Conservation (phyloP, 2,329 filamentous ascomycete species). For the Orbilia ellipsospora region DNA sequence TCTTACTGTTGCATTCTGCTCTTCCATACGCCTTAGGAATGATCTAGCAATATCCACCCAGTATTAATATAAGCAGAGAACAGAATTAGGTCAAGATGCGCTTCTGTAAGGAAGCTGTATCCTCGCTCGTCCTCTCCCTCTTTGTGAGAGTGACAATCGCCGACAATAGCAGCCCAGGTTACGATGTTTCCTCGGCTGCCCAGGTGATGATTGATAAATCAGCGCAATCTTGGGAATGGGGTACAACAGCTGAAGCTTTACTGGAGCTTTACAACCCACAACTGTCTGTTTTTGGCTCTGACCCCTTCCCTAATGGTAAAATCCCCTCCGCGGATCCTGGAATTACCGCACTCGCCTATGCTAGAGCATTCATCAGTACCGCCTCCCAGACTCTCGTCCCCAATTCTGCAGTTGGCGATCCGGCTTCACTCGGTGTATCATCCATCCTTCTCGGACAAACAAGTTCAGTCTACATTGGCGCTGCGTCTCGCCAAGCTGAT, state of each 20-base stretch:
- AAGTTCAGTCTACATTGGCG: slow-evolving; percentile 4
- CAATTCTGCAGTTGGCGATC: slow-evolving; percentile 2
- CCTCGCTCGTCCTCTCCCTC: slow-evolving; percentile 4
- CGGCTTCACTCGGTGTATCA: slow-evolving; percentile 2
- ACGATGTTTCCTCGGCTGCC: slow-evolving; percentile 4
- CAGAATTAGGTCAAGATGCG: slow-evolving; percentile 5
- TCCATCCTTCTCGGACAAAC: slow-evolving; percentile 3
- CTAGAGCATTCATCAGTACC: slow-evolving; percentile 5
- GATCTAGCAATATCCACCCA: slow-evolving; percentile 5
- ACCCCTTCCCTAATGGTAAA: slow-evolving; percentile 5
- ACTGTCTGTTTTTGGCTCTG: slow-evolving; percentile 4
- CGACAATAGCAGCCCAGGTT: slow-evolving; percentile 5
- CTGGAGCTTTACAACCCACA: slow-evolving; percentile 5
- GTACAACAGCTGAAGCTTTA: slow-evolving; percentile 4
- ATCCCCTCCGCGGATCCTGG: slow-evolving; percentile 4
- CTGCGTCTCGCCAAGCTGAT: slow-evolving; percentile 4
- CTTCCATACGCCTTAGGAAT: slow-evolving; percentile 3
- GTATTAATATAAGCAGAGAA: slow-evolving; percentile 5
- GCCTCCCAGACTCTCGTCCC: slow-evolving; percentile 4
- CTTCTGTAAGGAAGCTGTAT: slow-evolving; percentile 6
- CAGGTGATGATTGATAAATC: slow-evolving; percentile 6
- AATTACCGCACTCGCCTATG: slow-evolving; percentile 5
- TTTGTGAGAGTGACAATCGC: slow-evolving; percentile 4
- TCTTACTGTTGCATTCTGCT: slow-evolving; percentile 6
- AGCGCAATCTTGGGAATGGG: slow-evolving; percentile 5